Evolutionary conservation across 2,329 filamentous ascomycete species (phyloP), one percentile per base, ranked within the genome.

Genomic region (Pseudogymnoascus sp.): DNA sequence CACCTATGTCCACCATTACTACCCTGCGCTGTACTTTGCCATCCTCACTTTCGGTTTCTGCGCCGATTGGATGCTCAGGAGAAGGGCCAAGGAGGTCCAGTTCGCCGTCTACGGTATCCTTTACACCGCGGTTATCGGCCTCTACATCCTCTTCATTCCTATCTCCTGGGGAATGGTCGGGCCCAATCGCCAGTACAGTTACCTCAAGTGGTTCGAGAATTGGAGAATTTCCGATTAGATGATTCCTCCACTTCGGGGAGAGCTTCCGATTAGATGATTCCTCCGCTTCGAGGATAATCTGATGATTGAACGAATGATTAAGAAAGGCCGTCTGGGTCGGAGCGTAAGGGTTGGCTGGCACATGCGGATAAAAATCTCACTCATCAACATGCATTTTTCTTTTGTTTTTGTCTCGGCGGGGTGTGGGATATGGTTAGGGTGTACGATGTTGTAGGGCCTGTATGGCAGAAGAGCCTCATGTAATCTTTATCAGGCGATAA

Each of bases 1-100:
- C 66, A 99, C 95, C 14, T 99, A 99, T 73, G 95, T 99, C 63
- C 95, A 99, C 77, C 95, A 99, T 80, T 99, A 99, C 82, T 99
- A 98, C 77, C 95, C 95, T 10, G 95, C 95, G 8, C 85, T 99
- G 10, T 99, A 98, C 81, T 99, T 98, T 76, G 93, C 95, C 71
- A 96, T 99, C 69, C 81, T 99, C 54, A 86, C 85, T 14, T 86
- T 93, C 67, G 93, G 93, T 63, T 99, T 99, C 83, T 84, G 92
- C 69, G 79, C 90, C 63, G 92, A 98, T 76, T 98, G 91, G 88
- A 81, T 88, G 67, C 85, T 92, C 57, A 83, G 87, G 68, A 87
- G 84, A 71, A 80, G 90, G 68, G 83, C 81, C 69, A 84, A 84
- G 73, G 79, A 76, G 45, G 72, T 91, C 31, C 87, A 90, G 76